phyloP scores from a whole-genome alignment of 2,329 filamentous ascomycete species.

The Calycina marina region DNA sequence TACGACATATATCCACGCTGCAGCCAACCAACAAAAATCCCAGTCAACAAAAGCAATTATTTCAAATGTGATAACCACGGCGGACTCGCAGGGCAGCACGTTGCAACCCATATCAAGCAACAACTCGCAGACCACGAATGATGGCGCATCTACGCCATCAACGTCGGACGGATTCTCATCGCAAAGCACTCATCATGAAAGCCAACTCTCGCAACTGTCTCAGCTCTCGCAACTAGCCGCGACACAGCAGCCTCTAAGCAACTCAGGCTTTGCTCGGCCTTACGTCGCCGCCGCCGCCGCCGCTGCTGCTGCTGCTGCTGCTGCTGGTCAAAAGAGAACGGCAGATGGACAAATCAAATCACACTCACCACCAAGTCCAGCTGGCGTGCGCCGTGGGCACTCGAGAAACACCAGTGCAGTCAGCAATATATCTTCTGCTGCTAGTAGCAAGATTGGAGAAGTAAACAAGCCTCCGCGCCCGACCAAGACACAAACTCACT shows the following conservation, averaged over 20 bases:
- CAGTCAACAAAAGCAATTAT: conserved; percentile 3
- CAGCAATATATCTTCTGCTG: conserved; percentile 42
- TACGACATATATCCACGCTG: conserved; percentile 9
- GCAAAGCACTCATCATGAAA: conserved; percentile 31
- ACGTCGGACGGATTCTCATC: conserved; percentile 23
- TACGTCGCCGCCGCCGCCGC: too few relatives aligned
- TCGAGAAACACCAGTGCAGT: conserved; percentile 59
- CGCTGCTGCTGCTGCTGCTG: conserved; percentile 14
- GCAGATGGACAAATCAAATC: conserved; percentile 61
- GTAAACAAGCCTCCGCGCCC: conserved; percentile 29
- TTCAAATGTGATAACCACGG: conserved; percentile 3
- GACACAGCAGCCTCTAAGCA: conserved; percentile 26
- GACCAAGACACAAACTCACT: conserved; percentile 1
- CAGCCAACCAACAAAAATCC: conserved; percentile 6
- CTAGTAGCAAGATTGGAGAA: conserved; percentile 61
- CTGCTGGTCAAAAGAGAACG: conserved; percentile 52
- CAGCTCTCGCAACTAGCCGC: conserved; percentile 45
- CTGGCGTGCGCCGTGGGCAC: conserved; percentile 31
- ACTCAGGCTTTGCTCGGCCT: conserved; percentile 10
- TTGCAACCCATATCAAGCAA: conserved; percentile 22
- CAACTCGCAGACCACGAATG: conserved; percentile 31
- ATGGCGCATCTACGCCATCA: conserved; percentile 26
- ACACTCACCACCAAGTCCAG: conserved; percentile 27
- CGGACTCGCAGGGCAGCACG: conserved; percentile 5
- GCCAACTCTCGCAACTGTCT: conserved; percentile 37